Evolutionary conservation across 495 filamentous ascomycete genomes (phyloP), one percentile per base, ranked within the genome.

Genomic region (Aspergillus sclerotiicarbonarius): DNA sequence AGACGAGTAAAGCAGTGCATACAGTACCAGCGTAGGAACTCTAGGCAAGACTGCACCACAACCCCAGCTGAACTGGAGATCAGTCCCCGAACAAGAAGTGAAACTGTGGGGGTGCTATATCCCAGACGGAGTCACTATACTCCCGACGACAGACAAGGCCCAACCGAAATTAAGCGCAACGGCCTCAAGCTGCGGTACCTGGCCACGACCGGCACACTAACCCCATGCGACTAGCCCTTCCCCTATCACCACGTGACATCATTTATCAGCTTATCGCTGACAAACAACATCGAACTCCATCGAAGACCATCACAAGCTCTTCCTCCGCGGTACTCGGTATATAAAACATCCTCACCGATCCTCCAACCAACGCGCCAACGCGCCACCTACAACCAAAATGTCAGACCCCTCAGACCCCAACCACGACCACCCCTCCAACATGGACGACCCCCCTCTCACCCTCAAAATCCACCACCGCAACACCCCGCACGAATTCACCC

Each of bases 401-500:
- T 29, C 44, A 29, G 44, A 49, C 20, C 13, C 33, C 33, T 15
- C 16, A 47, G 12, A 46, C 15, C 32, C 4, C 45, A 47, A 18
- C n/a, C n/a, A n/a, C n/a, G n/a, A n/a, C n/a, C n/a, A n/a, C 31
- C 47, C 25, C 29, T 18, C 8, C 53, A 32, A 50, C 37, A n/a
- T 32, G 10, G 20, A 48, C 19, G 20, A 48, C 19, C 30, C 15
- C 31, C 57, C n/a, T 21, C 54, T 48, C 64, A 67, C 67, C 59
- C 68, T 89, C 19, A 79, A 71, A 19, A 65, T 90, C 54, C 73
- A 76, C 57, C 81, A 90, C 69, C 85, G 86, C 66, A 81, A 83
- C 68, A 92, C 71, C 50, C 86, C 90, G 5, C 87, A 88, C 6
- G 90, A 85, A 18, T 86, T 92, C 32, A 88, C 68, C 3, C 72